Conservation (phyloP, 2,329 filamentous ascomycete species). For the Fusarium siculi region DNA sequence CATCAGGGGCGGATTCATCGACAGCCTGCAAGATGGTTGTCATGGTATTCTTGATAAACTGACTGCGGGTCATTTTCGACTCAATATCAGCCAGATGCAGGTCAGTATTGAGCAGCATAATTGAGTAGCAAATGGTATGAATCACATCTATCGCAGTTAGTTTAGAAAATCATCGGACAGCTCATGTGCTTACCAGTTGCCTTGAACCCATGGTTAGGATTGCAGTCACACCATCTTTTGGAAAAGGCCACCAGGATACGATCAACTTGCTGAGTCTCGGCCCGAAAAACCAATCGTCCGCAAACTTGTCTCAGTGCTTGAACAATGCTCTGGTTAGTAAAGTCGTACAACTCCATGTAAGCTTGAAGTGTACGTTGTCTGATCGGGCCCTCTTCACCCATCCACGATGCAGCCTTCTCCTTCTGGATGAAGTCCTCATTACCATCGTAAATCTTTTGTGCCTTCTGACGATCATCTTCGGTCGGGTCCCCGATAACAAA, state of each 20-base stretch:
- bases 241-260: conserved; percentile 92
- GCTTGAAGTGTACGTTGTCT: conserved; percentile 71
- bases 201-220: conserved; percentile 93
- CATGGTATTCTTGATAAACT: conserved; percentile 97
- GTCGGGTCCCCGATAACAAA: conserved; percentile 68
- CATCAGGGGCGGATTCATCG: conserved; percentile 75
- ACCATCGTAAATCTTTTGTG: conserved; percentile 84
- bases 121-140: conserved; percentile 96
- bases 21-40: conserved; percentile 84
- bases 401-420: conserved; percentile 84
- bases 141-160: conserved; percentile 77
- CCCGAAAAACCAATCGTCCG: conserved; percentile 81
- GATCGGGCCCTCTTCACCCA: conserved; percentile 78
- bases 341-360: conserved; percentile 95
- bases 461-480: conserved; percentile 79
- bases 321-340: conserved; percentile 82
- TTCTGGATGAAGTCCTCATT: conserved; percentile 83
- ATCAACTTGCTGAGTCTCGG: conserved; percentile 96
- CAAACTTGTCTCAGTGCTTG: conserved; percentile 83
- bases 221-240: conserved; percentile 91
- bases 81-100: conserved; percentile 95
- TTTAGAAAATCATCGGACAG: conserved; percentile 5
- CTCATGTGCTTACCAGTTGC: conserved; percentile 70
- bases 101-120: conserved; percentile 95
- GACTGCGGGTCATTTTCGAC: conserved; percentile 92